phyloP scores from a whole-genome alignment of 345 rosid genomes.

The Gossypioides kirkii region DNA sequence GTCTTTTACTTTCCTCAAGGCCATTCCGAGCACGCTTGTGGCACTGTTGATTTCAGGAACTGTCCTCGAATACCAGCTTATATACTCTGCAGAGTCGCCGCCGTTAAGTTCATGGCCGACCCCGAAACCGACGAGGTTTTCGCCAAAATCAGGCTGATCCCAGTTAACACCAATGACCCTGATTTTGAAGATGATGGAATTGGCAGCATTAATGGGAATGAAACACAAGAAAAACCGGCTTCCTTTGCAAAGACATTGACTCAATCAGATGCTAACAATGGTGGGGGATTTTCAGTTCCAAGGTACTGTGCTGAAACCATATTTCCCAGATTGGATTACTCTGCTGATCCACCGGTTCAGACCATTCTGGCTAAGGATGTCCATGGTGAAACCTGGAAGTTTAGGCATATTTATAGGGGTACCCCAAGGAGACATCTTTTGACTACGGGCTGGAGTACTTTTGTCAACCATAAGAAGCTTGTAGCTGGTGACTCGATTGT shows the following conservation, averaged over 20 bases:
- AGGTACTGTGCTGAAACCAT: slow-evolving; percentile 84
- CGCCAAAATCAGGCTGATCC: slow-evolving; percentile 48
- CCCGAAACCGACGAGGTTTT: slow-evolving; percentile 64
- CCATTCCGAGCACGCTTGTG: slow-evolving; percentile 62
- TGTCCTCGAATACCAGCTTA: slow-evolving; percentile 40
- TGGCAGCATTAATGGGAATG: slow-evolving; percentile 36
- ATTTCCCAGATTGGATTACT: slow-evolving; percentile 63
- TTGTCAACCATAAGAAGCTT: slow-evolving; percentile 72
- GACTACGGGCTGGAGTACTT: slow-evolving; percentile 85
- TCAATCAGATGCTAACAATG: slow-evolving; percentile 78
- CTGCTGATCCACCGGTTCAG: slow-evolving; percentile 76
- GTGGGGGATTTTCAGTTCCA: slow-evolving; percentile 80
- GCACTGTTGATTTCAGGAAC: slow-evolving; percentile 44
- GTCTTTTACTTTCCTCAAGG: slow-evolving; percentile 73
- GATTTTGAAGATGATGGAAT: slow-evolving; percentile 33
- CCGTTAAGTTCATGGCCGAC: slow-evolving; percentile 67
- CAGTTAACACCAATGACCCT: slow-evolving; percentile 19
- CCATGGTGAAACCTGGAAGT: slow-evolving; percentile 65
- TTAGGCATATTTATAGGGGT: slow-evolving; percentile 78
- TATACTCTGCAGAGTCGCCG: slow-evolving; percentile 42
- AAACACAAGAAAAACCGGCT: slow-evolving; percentile 57
- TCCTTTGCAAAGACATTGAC: slow-evolving; percentile 75
- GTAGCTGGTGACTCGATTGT: slow-evolving; percentile 77
- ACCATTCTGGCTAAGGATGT: slow-evolving; percentile 71
- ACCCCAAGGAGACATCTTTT: slow-evolving; percentile 71